A percentile compares a stretch with the other conserved stretches of the same genome.
Evolutionary conservation across 2,329 filamentous ascomycete species (phyloP).

Genomic region (Colletotrichum chrysophilum): DNA sequence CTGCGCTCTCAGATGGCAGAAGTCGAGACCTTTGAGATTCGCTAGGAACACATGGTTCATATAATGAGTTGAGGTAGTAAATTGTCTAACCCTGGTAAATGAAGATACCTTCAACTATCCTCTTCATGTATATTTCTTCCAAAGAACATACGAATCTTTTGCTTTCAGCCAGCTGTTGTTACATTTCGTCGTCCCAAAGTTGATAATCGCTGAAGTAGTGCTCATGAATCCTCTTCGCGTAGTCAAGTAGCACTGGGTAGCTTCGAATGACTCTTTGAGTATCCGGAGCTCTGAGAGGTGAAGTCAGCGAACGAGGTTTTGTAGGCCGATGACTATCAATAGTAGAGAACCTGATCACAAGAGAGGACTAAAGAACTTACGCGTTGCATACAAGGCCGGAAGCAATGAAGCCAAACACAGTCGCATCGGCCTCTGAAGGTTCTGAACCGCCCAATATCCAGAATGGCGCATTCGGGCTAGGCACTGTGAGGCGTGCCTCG

Average conservation of each 20-base stretch:
- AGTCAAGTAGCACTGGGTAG: background rate
- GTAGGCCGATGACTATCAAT: background rate
- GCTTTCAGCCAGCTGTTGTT: background rate
- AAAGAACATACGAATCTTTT: background rate
- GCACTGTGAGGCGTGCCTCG: conserved; percentile 31
- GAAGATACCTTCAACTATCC: background rate
- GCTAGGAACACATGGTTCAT: background rate
- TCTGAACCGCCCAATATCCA: conserved; percentile 60
- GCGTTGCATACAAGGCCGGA: conserved; percentile 56
- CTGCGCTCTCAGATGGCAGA: background rate
- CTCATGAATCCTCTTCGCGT: background rate
- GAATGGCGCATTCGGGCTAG: conserved; percentile 44
- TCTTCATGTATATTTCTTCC: background rate
- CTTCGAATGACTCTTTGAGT: background rate
- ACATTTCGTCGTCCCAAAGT: background rate
- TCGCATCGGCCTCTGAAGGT: conserved; percentile 63
- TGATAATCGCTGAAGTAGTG: background rate
- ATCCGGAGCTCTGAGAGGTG: background rate
- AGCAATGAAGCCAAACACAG: conserved; percentile 62
- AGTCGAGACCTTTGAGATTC: background rate
- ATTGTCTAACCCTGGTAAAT: background rate
- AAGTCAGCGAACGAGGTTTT: background rate
- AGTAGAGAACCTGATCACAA: background rate
- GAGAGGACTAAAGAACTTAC: conserved; percentile 44
- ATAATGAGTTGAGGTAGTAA: background rate